These are phyloP conservation scores for Berberis thunbergii DNA, from an alignment of 164 flowering plant species.

Conservation along the genomic window DNA sequence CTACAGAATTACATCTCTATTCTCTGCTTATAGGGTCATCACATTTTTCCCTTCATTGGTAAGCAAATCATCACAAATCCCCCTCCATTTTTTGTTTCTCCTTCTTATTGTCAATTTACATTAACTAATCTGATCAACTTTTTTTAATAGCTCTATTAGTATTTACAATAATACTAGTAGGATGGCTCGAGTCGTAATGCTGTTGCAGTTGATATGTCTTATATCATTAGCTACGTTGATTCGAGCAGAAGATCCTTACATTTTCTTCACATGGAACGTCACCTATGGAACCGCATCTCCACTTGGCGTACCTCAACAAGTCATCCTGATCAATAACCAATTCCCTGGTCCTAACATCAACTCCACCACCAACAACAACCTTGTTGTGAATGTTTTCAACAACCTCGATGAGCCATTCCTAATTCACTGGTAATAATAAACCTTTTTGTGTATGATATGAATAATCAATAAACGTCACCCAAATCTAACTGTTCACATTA, in stretches of 20 bases:
- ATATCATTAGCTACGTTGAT: background rate
- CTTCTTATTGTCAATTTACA: no score
- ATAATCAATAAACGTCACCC: background rate
- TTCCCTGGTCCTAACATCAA: conserved; percentile 1
- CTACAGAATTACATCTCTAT: no score
- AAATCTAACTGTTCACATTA: background rate
- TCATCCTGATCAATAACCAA: background rate
- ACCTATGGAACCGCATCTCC: background rate
- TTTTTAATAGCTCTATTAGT: no score
- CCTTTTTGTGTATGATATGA: background rate
- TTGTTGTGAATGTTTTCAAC: background rate
- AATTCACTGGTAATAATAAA: background rate
- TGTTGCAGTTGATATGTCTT: no score
- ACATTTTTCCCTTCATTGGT: no score
- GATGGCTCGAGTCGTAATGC: no score
- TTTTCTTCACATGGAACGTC: background rate
- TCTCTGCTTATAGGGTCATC: no score
- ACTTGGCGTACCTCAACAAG: background rate
- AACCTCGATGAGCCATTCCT: background rate
- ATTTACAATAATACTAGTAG: no score
- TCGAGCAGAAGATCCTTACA: background rate
- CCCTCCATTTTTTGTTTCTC: no score
- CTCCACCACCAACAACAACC: conserved; percentile 1
- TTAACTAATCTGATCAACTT: no score
- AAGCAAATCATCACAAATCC: no score